Evolutionary conservation across 495 filamentous ascomycete species (phyloP).

Genomic region (Haplographium delicatum): DNA sequence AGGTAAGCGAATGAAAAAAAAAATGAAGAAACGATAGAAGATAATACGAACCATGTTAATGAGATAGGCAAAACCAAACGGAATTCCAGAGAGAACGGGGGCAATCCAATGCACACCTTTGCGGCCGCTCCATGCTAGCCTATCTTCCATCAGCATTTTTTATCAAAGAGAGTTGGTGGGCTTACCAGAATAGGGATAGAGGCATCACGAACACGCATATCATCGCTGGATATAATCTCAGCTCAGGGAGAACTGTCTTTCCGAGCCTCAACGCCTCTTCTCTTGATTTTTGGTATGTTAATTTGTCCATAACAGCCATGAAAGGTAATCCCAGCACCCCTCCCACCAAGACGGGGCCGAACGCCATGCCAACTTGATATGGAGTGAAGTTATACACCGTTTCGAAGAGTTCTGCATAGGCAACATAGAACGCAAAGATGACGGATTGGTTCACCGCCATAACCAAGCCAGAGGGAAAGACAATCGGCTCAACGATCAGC

Average conservation of each 20-base stretch:
- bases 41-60: conserved; percentile 1
- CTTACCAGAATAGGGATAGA: conserved; percentile 36
- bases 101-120: conserved; percentile 34
- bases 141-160: background rate
- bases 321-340: conserved; percentile 41
- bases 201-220: conserved; percentile 53
- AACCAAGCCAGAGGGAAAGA: conserved; percentile 55
- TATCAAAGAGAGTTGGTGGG: too few species aligned
- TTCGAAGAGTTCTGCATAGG: conserved; percentile 48
- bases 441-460: conserved; percentile 54
- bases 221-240: conserved; percentile 56
- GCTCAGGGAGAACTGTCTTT: conserved; percentile 35
- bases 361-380: conserved; percentile 50
- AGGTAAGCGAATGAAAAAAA: background rate
- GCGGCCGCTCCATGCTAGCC: conserved; percentile 39
- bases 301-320: conserved; percentile 37
- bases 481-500: conserved; percentile 61
- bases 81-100: conserved; percentile 45
- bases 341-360: conserved; percentile 52
- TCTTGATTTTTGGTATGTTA: conserved; percentile 31
- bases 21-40: background rate
- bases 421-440: conserved; percentile 60
- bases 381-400: conserved; percentile 42
- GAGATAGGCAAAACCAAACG: conserved; percentile 39
- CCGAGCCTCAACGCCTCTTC: background rate